phyloP scores from a whole-genome alignment of 805 yeast species.

The Candida lessepsii region DNA sequence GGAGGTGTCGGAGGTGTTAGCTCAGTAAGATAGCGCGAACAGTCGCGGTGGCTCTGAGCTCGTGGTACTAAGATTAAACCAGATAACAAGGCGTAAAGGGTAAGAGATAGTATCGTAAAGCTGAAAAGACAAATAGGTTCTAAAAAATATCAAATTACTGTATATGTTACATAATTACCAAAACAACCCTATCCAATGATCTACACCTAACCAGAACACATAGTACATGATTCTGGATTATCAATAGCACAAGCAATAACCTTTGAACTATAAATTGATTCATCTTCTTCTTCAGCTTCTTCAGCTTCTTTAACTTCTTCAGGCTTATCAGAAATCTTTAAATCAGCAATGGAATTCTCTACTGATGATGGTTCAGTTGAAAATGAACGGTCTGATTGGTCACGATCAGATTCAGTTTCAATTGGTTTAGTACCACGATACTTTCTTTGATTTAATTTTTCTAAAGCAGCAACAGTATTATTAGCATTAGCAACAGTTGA shows the following conservation, averaged over 20 bases:
- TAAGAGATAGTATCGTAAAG: too few species aligned
- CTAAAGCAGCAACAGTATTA: constrained; percentile 35
- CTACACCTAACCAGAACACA: constrained; percentile 88
- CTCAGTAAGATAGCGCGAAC: too few species aligned
- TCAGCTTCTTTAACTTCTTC: constrained; percentile 14
- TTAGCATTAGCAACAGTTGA: constrained; percentile 40
- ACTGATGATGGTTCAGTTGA: constrained; percentile 43
- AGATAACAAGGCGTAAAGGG: too few species aligned
- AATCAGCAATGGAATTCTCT: constrained; percentile 47
- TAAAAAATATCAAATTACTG: background rate
- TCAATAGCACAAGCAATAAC: constrained; percentile 96
- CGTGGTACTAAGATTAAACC: too few species aligned
- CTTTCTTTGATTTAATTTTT: constrained; percentile 39
- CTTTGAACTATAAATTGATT: constrained; percentile 74
- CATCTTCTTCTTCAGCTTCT: constrained; percentile 15
- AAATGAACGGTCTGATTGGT: constrained; percentile 22
- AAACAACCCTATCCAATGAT: background rate
- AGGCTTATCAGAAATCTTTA: constrained; percentile 32
- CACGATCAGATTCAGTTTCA: constrained; percentile 21
- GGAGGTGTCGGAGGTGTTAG: too few species aligned
- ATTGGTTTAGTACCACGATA: constrained; percentile 23
- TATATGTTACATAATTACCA: constrained; percentile 4
- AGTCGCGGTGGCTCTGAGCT: too few species aligned
- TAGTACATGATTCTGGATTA: constrained; percentile 96
- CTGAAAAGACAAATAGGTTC: too few species aligned